These are phyloP conservation scores for Stromatinia cepivora DNA, from an alignment of 2,329 filamentous ascomycete genomes.

Conservation along the genomic window DNA sequence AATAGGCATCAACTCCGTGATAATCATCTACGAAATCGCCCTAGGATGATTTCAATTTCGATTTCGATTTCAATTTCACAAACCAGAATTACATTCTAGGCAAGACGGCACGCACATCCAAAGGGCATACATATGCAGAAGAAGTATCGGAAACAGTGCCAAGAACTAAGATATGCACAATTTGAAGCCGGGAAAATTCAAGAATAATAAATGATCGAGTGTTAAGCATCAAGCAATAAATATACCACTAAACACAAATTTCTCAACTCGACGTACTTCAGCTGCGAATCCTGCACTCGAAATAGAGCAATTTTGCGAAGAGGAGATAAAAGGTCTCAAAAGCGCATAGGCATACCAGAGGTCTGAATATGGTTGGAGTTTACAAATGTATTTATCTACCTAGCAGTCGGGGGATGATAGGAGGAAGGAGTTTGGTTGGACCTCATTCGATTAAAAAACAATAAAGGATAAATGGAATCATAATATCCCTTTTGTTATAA, in stretches of 20 bases:
- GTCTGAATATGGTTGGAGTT: too few species aligned
- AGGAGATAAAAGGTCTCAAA: too few species aligned
- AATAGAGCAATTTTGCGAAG: too few species aligned
- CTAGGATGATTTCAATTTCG: conserved; percentile 54
- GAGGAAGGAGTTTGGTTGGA: too few species aligned
- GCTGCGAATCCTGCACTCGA: not conserved
- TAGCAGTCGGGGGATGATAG: not conserved
- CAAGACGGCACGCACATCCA: not conserved
- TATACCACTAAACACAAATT: not conserved
- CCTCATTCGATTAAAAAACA: too few species aligned
- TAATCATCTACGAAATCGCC: conserved; percentile 80
- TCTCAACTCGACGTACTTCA: not conserved
- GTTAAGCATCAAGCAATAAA: not conserved
- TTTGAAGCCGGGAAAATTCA: not conserved
- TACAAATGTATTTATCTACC: too few species aligned
- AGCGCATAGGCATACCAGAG: too few species aligned
- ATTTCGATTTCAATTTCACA: not conserved
- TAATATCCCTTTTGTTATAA: too few species aligned
- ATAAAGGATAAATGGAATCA: too few species aligned
- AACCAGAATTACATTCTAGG: not conserved
- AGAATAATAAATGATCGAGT: not conserved
- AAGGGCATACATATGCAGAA: not conserved
- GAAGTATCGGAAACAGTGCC: not conserved
- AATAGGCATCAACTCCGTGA: conserved; percentile 77
- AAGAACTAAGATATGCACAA: not conserved